Percentiles rank a stretch among this genome's conserved stretches.
Conservation (phyloP, 306 rosid genomes). For the Chamaecrista fasciculata region DNA sequence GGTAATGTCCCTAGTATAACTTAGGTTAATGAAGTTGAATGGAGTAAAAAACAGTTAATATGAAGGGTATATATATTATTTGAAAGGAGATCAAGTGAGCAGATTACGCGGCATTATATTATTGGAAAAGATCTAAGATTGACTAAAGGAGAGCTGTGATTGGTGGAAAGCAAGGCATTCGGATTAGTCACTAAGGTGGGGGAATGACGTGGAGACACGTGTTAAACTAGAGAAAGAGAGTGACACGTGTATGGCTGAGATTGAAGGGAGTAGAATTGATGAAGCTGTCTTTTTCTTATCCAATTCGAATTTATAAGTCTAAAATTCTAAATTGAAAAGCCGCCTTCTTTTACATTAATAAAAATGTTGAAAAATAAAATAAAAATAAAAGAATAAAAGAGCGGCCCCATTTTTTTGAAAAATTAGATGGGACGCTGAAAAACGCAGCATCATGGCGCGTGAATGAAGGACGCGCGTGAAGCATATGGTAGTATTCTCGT, state of each 20-base stretch:
- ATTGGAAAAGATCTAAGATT: not conserved
- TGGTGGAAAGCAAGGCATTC: conserved; percentile 5
- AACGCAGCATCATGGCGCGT: conserved; percentile 26
- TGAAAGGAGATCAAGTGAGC: not conserved
- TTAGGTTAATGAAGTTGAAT: not conserved
- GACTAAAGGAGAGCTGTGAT: not conserved
- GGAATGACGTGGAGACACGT: not conserved
- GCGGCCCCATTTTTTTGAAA: not conserved
- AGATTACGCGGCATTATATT: not conserved
- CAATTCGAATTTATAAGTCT: conserved; percentile 9
- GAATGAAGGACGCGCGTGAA: not conserved
- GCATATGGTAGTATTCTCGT: too few relatives aligned
- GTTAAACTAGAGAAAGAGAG: not conserved
- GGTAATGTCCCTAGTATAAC: too few relatives aligned
- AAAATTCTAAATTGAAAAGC: not conserved
- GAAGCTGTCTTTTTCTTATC: conserved; percentile 34
- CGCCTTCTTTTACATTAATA: not conserved
- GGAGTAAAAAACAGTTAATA: not conserved
- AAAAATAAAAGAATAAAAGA: not conserved
- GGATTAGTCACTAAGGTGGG: conserved; percentile 4
- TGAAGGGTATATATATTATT: not conserved
- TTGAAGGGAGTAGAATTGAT: not conserved
- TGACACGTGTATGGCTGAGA: conserved; percentile 27
- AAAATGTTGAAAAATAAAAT: not conserved
- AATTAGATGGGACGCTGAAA: conserved; percentile 28